Evolutionary conservation across 441 rosid species (phyloP).

Genomic region (Syzygium syzygioides): DNA sequence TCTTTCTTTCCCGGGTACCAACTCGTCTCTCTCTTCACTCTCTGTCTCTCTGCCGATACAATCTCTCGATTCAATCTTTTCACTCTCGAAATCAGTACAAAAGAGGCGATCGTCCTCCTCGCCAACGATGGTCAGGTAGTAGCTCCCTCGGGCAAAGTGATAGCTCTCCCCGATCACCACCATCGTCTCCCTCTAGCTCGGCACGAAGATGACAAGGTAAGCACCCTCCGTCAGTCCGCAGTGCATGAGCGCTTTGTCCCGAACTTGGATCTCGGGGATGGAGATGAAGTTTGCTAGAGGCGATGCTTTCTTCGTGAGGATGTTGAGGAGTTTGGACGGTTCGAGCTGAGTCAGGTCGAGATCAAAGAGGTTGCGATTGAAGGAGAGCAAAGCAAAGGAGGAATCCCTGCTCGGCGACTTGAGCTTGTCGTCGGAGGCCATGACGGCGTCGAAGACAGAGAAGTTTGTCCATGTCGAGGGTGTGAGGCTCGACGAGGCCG

Average conservation of each 20-base stretch:
- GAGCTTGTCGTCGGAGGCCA: conserved; percentile 26
- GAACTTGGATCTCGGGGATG: conserved; percentile 66
- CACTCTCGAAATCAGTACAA: no score
- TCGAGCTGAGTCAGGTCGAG: conserved; percentile 49
- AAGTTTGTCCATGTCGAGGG: conserved; percentile 49
- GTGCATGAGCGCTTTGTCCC: conserved; percentile 49
- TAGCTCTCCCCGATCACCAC: conserved; percentile 73
- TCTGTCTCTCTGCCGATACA: no score
- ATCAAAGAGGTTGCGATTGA: conserved; percentile 42
- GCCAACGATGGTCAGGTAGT: conserved; percentile 41
- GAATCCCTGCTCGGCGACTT: conserved; percentile 30
- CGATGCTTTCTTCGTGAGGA: conserved; percentile 53
- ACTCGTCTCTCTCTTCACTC: no score
- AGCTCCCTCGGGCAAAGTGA: conserved; percentile 57
- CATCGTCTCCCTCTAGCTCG: conserved; percentile 60
- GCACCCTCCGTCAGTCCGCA: conserved; percentile 49
- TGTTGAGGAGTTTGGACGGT: conserved; percentile 56
- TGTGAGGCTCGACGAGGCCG: conserved; percentile 49
- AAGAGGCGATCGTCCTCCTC: conserved; percentile 25
- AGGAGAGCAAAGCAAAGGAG: conserved; percentile 29
- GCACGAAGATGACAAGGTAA: conserved; percentile 59
- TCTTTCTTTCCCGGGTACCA: no score
- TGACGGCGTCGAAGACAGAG: conserved; percentile 33
- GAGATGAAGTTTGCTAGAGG: conserved; percentile 66
- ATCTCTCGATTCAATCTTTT: no score